These are phyloP conservation scores for Sapria himalayana DNA, from an alignment of 345 rosid species.

Conservation along the genomic window DNA sequence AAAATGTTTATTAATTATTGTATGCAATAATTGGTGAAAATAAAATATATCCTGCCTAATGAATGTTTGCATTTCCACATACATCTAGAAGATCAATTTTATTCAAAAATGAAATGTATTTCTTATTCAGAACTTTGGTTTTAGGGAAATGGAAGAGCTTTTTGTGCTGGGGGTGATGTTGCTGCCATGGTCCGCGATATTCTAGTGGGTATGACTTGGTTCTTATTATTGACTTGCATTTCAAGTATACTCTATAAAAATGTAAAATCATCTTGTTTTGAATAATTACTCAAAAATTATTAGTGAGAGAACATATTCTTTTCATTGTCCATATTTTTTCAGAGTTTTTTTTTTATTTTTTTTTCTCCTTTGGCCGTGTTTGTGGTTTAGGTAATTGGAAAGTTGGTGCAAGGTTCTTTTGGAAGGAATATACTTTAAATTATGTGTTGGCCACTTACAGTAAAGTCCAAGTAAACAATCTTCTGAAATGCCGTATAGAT, in stretches of 20 bases:
- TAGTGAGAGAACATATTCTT: too few relatives aligned
- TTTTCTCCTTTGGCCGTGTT: background rate
- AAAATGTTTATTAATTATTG: too few relatives aligned
- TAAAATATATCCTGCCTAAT: too few relatives aligned
- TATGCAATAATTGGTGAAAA: too few relatives aligned
- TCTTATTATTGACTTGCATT: too few relatives aligned
- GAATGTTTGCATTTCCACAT: too few relatives aligned
- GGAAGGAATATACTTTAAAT: slow-evolving; percentile 32
- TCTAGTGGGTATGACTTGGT: slow-evolving; percentile 14
- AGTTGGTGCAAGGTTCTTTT: slow-evolving; percentile 26
- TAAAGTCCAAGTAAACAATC: slow-evolving; percentile 38
- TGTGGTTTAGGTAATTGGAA: slow-evolving; percentile 33
- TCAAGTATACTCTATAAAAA: too few relatives aligned
- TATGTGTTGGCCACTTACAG: slow-evolving; percentile 48
- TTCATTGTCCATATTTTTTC: background rate
- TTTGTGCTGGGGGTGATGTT: slow-evolving; percentile 76
- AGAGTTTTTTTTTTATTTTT: background rate
- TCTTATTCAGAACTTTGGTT: background rate
- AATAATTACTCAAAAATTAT: too few relatives aligned
- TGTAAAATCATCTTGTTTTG: too few relatives aligned
- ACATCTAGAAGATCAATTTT: background rate
- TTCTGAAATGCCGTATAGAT: background rate
- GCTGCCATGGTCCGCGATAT: slow-evolving; percentile 30
- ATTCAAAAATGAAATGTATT: background rate
- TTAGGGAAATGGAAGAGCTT: slow-evolving; percentile 64